Base-by-base conservation (phyloP, 805 yeast genomes). In the Yueomyces sinensis region DNA sequence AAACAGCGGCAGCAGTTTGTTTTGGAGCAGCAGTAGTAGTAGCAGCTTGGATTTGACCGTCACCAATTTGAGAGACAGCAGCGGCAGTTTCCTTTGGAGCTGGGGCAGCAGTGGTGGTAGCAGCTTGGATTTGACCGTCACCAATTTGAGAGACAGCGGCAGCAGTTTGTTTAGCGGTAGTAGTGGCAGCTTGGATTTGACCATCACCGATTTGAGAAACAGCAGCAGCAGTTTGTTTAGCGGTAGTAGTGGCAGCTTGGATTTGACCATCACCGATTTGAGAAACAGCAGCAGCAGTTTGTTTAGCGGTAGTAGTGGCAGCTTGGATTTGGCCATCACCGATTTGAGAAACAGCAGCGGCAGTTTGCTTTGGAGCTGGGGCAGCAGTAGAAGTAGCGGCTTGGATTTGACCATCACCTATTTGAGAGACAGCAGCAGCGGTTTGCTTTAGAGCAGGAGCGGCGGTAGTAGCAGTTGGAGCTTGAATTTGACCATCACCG, bases 351-450 rank as follows among this genome's bases (percentile, higher is more conserved):
- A 20, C 24, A 11, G 24, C 24, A 11, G 24, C 24, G 11, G 24
- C 24, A 2, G 24, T 20, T 20, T 20, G 24, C 11, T 20, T 20
- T 20, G 24, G 24, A 27, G 56, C 49, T 20, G 24, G 24, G 25
- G 56, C 49, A 38, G 67, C 61, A 37, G 64, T 59, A 27, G 66
- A 35, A 59, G 34, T 32, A 37, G 44, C 57, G 38, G 44, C 57
- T 50, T 66, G 70, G 45, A 66, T 59, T 52, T 69, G 74, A 43
- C 74, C 74, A 38, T 66, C 72, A 37, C 54, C 51, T 39, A 65
- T 60, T 47, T 68, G 73, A 37, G 67, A 54, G 27, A 54, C 52
- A n/a, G 61, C 52, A 41, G 53, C 58, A 19, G 48, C 48, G 28
- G 54, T 52, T 33, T 34, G 20, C 54, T 68, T 39, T 25, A n/a